Conservation (phyloP, 106 monocot genomes). For the Iris macrosiphon region DNA sequence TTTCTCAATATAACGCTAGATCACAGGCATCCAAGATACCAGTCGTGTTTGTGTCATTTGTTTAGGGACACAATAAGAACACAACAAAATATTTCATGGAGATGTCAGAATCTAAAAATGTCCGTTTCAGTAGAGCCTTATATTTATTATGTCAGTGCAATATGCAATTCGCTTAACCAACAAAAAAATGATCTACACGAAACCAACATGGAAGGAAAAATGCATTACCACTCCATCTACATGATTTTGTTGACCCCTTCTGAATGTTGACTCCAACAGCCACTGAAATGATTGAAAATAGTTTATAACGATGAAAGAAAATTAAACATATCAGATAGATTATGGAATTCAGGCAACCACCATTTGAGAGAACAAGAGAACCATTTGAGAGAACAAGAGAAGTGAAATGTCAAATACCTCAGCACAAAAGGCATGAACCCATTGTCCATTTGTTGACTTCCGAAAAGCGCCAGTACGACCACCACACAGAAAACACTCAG, state of each 20-base stretch:
- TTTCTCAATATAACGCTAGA: no score
- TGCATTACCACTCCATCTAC: constrained; percentile 81
- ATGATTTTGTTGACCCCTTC: constrained; percentile 71
- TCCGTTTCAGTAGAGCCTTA: no score
- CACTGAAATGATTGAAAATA: constrained; percentile 44
- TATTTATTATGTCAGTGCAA: no score
- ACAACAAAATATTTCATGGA: no score
- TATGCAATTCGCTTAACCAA: background rate
- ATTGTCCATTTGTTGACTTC: constrained; percentile 65
- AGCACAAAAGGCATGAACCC: constrained; percentile 98
- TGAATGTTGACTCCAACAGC: constrained; percentile 66
- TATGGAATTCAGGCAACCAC: background rate
- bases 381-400: background rate
- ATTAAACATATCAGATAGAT: background rate
- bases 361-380: no score
- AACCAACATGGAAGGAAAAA: background rate
- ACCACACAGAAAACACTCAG: constrained; percentile 70
- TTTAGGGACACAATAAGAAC: no score
- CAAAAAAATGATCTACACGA: background rate
- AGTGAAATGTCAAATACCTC: constrained; percentile 46
- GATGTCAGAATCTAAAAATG: no score
- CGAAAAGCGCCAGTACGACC: constrained; percentile 74
- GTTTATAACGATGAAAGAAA: no score
- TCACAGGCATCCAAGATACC: no score
- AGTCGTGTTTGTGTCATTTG: no score